A percentile compares a stretch with the other conserved stretches of the same genome.
Evolutionary conservation across 2,329 filamentous ascomycete species (phyloP).

Genomic region (Conoideocrella luteorostrata): DNA sequence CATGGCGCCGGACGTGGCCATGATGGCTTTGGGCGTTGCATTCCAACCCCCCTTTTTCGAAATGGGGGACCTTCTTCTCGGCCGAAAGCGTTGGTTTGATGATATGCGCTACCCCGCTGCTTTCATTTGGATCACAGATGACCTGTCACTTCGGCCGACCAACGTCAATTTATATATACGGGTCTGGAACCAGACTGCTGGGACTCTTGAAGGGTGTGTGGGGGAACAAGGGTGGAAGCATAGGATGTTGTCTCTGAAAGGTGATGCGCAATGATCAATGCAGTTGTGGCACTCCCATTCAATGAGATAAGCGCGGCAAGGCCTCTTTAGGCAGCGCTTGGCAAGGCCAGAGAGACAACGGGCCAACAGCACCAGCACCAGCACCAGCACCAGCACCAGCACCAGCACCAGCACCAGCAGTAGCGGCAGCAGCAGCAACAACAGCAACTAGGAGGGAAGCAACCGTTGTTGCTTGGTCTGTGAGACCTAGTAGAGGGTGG

Average conservation of each 20-base stretch:
- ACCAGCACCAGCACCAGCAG: background rate
- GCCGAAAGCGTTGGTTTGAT: background rate
- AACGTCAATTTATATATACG: conserved; percentile 1
- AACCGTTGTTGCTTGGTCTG: too few species aligned
- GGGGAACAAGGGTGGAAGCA: background rate
- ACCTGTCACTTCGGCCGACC: background rate
- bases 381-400: background rate
- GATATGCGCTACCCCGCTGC: too few species aligned
- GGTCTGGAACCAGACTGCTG: background rate
- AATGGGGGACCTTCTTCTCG: background rate
- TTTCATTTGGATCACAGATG: background rate
- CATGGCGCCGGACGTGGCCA: background rate
- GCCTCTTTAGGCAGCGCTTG: too few species aligned
- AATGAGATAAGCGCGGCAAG: too few species aligned
- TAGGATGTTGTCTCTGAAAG: background rate
- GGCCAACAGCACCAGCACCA: background rate
- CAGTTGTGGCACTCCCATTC: background rate
- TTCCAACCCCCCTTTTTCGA: too few species aligned
- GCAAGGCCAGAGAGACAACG: too few species aligned
- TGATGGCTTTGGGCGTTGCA: too few species aligned
- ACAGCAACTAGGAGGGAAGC: too few species aligned
- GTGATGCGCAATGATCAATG: background rate
- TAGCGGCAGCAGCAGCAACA: background rate
- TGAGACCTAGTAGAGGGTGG: background rate
- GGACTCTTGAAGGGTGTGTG: background rate